Evolutionary conservation across 148 eudicot genomes (phyloP), one percentile per base, ranked within the genome.

Genomic region (Tetragonia tetragonoides): DNA sequence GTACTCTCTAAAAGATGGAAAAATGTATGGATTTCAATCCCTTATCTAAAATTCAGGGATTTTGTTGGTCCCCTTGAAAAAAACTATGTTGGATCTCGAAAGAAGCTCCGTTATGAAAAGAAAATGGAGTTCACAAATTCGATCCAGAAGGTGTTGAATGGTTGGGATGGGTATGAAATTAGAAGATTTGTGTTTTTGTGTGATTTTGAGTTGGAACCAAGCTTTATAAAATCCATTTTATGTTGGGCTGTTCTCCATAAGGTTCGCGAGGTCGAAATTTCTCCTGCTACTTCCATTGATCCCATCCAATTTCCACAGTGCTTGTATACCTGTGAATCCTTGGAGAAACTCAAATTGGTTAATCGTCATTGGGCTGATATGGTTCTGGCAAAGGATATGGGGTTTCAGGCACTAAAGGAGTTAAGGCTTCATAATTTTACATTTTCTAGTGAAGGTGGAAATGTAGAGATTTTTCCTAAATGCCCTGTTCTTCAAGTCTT

Each of bases 1-100:
- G 6, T 73, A 73, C 66, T 73, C 10, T 39, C 66, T 39, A 57
- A 61, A 1, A 73, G 51, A 73, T 40, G 66, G 53, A 73, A 7
- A 41, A 3, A 73, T 40, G 7, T 73, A 18, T 73, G 76, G 76
- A 14, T 51, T 40, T 18, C 16, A n/a, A 40, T 12, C 4, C 76
- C 76, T 9, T 20, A 34, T 38, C 66, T 73, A 66, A 59, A 57
- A 3, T 73, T 73, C 44, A 54, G n/a, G 23, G 23, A 61, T 61
- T 18, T 44, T 44, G 6, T 44, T 44, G 47, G 9, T 44, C 47
- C 47, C 47, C 34, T 28, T 28, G 7, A 5, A 5, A 9, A 44
- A 44, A 5, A 44, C 1, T 28, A 28, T 44, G 47, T 5, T 44
- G 47, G 9, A 2, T 44, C 65, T 61, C 8, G 6, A 20, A 20